Evolutionary conservation across 2,329 filamentous ascomycete genomes (phyloP).

Genomic region (Colletotrichum graminicola): DNA sequence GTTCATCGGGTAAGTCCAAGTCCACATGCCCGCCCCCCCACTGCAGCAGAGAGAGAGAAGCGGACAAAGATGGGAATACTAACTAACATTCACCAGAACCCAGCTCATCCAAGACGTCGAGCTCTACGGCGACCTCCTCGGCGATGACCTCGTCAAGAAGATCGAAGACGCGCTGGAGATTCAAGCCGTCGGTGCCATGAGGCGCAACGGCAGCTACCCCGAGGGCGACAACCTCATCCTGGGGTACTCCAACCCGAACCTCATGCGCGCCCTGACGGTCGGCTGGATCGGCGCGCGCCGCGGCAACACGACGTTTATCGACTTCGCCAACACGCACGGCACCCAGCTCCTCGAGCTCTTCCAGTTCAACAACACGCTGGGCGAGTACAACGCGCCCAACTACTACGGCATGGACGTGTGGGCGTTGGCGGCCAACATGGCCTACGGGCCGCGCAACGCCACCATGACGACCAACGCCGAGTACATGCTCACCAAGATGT

Average conservation of each 20-base stretch:
- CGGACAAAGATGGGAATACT: not conserved
- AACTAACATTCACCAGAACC: conserved; percentile 42
- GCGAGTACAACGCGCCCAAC: conserved; percentile 56
- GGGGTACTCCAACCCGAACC: conserved; percentile 56
- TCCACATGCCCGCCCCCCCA: too few relatives aligned
- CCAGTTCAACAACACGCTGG: conserved; percentile 49
- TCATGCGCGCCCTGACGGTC: conserved; percentile 56
- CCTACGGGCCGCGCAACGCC: conserved; percentile 50
- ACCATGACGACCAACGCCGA: conserved; percentile 49
- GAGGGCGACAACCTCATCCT: conserved; percentile 54
- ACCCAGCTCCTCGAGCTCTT: conserved; percentile 49
- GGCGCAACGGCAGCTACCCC: conserved; percentile 55
- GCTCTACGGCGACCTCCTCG: conserved; percentile 51
- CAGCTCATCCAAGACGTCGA: conserved; percentile 53
- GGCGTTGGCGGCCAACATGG: conserved; percentile 54
- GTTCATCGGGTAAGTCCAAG: conserved; percentile 49
- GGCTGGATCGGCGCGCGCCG: conserved; percentile 57
- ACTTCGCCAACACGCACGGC: conserved; percentile 54
- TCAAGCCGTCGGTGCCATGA: conserved; percentile 55
- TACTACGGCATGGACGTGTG: conserved; percentile 58
- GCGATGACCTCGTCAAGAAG: conserved; percentile 47
- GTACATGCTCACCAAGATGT: conserved; percentile 49
- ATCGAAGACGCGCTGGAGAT: conserved; percentile 54
- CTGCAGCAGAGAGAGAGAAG: not conserved
- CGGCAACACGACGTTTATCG: conserved; percentile 52